Evolutionary conservation across 176 grass and related monocot species (phyloP).

Genomic region (Luzula sylvatica): DNA sequence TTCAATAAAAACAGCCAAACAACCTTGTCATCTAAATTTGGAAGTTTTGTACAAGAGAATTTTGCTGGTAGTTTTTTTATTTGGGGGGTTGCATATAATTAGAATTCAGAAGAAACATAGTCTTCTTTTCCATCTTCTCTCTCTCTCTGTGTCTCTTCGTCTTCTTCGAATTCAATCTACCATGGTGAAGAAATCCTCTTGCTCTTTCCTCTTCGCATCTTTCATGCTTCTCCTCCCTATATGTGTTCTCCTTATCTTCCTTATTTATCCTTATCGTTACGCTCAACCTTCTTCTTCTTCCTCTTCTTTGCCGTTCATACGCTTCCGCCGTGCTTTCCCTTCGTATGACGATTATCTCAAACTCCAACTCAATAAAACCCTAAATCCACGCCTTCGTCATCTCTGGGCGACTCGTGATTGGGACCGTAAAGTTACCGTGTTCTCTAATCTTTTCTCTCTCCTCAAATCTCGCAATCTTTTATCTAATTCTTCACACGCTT

Average conservation of each 20-base stretch:
- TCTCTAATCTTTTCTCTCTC: slow-evolving; percentile 41
- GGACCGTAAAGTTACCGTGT: slow-evolving; percentile 59
- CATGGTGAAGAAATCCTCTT: too few relatives aligned
- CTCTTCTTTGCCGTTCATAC: slow-evolving; percentile 39
- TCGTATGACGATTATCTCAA: slow-evolving; percentile 89
- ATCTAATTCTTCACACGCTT: slow-evolving; percentile 47
- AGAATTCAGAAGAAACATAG: too few relatives aligned
- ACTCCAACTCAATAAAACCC: slow-evolving; percentile 93
- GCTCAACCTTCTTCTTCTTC: not conserved
- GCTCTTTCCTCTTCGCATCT: not conserved
- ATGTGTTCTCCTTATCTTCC: slow-evolving; percentile 29
- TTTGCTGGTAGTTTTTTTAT: too few relatives aligned
- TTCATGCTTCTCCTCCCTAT: slow-evolving; percentile 27
- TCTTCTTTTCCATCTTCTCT: too few relatives aligned
- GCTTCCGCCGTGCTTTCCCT: slow-evolving; percentile 49
- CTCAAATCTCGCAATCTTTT: slow-evolving; percentile 33
- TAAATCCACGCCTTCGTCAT: slow-evolving; percentile 65
- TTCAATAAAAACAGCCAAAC: too few relatives aligned
- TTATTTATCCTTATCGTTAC: slow-evolving; percentile 3
- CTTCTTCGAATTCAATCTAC: too few relatives aligned
- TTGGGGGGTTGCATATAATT: too few relatives aligned
- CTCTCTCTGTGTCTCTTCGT: too few relatives aligned
- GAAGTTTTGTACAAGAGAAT: too few relatives aligned
- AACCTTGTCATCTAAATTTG: too few relatives aligned
- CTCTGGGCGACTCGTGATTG: slow-evolving; percentile 93